phyloP scores from a whole-genome alignment of 2,329 filamentous ascomycete genomes.

The Aureobasidium leucospermi region DNA sequence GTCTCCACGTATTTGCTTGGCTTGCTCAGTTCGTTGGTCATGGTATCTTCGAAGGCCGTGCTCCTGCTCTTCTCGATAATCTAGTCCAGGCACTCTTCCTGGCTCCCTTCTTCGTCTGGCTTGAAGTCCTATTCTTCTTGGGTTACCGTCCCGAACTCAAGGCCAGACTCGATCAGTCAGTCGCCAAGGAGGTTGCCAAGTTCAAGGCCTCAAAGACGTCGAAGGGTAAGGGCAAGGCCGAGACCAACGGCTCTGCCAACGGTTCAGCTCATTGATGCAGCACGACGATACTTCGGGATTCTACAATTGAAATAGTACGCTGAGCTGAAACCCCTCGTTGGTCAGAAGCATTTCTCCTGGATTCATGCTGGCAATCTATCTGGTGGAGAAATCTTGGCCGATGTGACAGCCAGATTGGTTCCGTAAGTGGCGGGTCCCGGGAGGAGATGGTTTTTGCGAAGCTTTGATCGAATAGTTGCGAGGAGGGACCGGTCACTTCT shows the following conservation, averaged over 20 bases:
- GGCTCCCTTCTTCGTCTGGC: constrained; percentile 94
- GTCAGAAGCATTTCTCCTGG: not conserved
- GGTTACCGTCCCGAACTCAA: constrained; percentile 88
- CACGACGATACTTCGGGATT: no score
- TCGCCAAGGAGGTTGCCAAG: constrained; percentile 69
- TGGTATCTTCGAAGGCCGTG: constrained; percentile 77
- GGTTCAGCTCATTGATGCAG: constrained; percentile 9
- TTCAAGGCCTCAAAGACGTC: constrained; percentile 51
- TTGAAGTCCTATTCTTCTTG: constrained; percentile 82
- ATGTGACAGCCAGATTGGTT: no score
- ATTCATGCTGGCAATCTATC: not conserved
- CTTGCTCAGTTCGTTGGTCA: constrained; percentile 87
- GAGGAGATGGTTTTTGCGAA: no score
- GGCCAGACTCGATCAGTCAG: constrained; percentile 67
- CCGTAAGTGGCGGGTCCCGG: no score
- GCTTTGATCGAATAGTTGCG: no score
- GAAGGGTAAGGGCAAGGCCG: constrained; percentile 8
- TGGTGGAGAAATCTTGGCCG: not conserved
- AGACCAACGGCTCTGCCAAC: constrained; percentile 22
- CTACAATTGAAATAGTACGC: not conserved
- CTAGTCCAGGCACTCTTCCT: constrained; percentile 85
- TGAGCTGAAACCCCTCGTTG: not conserved
- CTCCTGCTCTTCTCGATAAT: constrained; percentile 85
- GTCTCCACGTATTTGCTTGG: constrained; percentile 69
- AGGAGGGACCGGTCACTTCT: no score